Percentiles rank a stretch among this genome's conserved stretches.
phyloP scores from a whole-genome alignment of 371 early-diverging fungal genomes.

The Chytridium lagenaria region DNA sequence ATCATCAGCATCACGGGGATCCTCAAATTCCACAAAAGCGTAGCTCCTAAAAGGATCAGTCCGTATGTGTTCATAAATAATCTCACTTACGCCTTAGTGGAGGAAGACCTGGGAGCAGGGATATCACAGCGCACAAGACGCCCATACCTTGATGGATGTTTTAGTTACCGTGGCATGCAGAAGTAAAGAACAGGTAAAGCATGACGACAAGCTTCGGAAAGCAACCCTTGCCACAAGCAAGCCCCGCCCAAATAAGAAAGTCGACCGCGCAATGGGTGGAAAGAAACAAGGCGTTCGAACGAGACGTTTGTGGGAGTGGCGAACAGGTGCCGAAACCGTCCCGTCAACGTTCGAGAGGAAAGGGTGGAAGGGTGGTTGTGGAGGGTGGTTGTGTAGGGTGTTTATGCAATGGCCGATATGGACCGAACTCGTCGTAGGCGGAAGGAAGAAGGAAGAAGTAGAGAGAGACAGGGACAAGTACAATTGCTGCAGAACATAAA shows the following conservation, averaged over 20 bases:
- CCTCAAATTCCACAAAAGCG: constrained; percentile 94
- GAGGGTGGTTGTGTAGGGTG: background rate
- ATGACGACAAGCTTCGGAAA: background rate
- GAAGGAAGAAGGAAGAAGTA: too few relatives aligned
- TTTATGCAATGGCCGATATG: too few relatives aligned
- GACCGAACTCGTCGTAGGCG: too few relatives aligned
- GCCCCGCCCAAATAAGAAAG: too few relatives aligned
- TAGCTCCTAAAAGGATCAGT: constrained; percentile 57
- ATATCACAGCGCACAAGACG: constrained; percentile 83
- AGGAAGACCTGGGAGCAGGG: constrained; percentile 73
- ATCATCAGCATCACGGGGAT: constrained; percentile 84
- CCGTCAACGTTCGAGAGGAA: background rate
- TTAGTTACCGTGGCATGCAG: background rate
- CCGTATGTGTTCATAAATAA: background rate
- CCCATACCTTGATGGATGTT: constrained; percentile 66
- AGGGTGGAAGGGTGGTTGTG: background rate
- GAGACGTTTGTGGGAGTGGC: background rate
- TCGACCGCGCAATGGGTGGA: too few relatives aligned
- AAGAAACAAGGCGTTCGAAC: background rate
- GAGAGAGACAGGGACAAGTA: too few relatives aligned
- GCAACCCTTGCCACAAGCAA: background rate
- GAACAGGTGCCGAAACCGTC: background rate
- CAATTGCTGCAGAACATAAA: too few relatives aligned
- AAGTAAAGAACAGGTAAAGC: background rate
- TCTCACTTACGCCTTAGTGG: constrained; percentile 69